Conservation (phyloP, 805 yeast genomes). For the Candida tallmaniae region DNA sequence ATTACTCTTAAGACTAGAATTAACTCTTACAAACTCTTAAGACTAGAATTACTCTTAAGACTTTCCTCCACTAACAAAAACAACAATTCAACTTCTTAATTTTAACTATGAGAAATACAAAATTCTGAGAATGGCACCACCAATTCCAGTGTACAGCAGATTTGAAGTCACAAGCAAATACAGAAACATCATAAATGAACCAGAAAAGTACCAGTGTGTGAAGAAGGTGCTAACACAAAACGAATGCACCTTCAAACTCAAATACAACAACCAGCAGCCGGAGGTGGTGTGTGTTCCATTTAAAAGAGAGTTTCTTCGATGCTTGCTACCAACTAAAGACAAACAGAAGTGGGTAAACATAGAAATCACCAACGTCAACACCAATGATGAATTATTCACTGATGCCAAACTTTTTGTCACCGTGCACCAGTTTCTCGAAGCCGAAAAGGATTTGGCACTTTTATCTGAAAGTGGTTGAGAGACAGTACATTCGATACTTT, state of each 20-base stretch:
- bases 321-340: conserved; percentile 22
- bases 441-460: conserved; percentile 34
- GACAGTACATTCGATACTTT: no score
- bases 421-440: conserved; percentile 31
- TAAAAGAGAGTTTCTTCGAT: conserved; percentile 37
- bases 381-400: conserved; percentile 24
- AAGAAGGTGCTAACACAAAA: conserved; percentile 33
- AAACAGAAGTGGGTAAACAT: conserved; percentile 33
- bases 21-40: no score
- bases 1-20: no score
- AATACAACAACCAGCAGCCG: conserved; percentile 20
- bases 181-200: conserved; percentile 22
- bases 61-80: no score
- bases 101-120: no score
- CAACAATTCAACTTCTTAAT: no score
- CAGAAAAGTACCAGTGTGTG: conserved; percentile 29
- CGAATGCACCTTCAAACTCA: conserved; percentile 37
- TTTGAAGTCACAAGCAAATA: conserved; percentile 25
- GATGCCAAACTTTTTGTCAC: conserved; percentile 20
- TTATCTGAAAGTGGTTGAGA: no score
- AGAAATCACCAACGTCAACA: conserved; percentile 31
- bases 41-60: no score
- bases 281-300: conserved; percentile 42
- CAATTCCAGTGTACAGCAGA: conserved; percentile 35
- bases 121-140: conserved; percentile 48